These are phyloP conservation scores for Trichoderma orchidacearum DNA, from an alignment of 495 filamentous ascomycete species.

Conservation along the genomic window DNA sequence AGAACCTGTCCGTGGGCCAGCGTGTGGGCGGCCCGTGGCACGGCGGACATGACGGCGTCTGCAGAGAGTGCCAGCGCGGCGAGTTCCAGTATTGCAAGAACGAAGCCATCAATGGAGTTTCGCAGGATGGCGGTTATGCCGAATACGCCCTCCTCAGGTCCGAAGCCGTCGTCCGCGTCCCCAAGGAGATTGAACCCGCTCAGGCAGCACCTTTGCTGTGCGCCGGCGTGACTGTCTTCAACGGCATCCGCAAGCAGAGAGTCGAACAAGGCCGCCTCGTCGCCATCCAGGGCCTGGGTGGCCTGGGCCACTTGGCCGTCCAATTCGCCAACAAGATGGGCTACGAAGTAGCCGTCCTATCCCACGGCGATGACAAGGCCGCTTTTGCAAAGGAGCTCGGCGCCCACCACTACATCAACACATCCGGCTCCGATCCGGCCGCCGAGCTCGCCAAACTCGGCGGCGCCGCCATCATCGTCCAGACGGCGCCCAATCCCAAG, in stretches of 20 bases:
- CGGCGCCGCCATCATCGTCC: slow-evolving; percentile 47
- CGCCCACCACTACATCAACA: slow-evolving; percentile 55
- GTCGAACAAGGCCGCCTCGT: slow-evolving; percentile 43
- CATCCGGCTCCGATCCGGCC: slow-evolving; percentile 35
- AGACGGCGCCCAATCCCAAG: slow-evolving; percentile 46
- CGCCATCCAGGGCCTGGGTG: slow-evolving; percentile 52
- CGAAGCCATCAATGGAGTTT: slow-evolving; percentile 35
- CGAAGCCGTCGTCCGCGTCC: slow-evolving; percentile 53
- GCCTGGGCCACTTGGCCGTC: slow-evolving; percentile 53
- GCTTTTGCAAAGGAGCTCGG: slow-evolving; percentile 47
- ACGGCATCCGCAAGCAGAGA: slow-evolving; percentile 48
- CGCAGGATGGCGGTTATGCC: slow-evolving; percentile 42
- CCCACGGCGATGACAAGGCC: slow-evolving; percentile 40
- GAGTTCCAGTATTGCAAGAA: slow-evolving; percentile 43
- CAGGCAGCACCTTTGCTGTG: slow-evolving; percentile 55
- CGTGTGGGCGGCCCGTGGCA: slow-evolving; percentile 43
- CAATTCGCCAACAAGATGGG: slow-evolving; percentile 55
- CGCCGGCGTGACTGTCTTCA: slow-evolving; percentile 62
- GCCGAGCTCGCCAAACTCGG: slow-evolving; percentile 41
- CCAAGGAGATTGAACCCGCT: slow-evolving; percentile 39
- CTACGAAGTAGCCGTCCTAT: slow-evolving; percentile 50
- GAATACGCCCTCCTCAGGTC: slow-evolving; percentile 48
- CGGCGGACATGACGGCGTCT: slow-evolving; percentile 37
- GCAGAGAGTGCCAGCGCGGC: slow-evolving; percentile 32
- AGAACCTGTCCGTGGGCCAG: slow-evolving; percentile 31